These are phyloP conservation scores for Penicillium silybi DNA, from an alignment of 495 filamentous ascomycete genomes.

Conservation along the genomic window DNA sequence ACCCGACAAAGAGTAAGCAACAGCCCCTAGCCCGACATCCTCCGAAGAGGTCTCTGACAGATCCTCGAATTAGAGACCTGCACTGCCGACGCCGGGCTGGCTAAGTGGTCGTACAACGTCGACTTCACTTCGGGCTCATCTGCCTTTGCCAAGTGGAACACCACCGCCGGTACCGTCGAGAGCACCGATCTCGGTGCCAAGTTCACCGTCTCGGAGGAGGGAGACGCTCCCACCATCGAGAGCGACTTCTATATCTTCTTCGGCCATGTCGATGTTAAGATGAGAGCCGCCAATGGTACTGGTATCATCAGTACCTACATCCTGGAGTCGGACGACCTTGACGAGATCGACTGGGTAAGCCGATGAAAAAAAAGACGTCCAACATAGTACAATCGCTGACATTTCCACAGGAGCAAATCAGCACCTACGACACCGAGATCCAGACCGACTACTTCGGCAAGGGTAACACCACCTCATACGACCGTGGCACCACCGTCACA, in stretches of 20 bases:
- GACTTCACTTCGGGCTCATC: constrained; percentile 60
- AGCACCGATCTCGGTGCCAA: constrained; percentile 54
- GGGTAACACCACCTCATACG: constrained; percentile 72
- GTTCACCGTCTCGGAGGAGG: constrained; percentile 66
- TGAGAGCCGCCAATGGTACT: constrained; percentile 68
- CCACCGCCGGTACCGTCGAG: constrained; percentile 51
- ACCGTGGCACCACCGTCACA: constrained; percentile 60
- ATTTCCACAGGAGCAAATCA: constrained; percentile 44
- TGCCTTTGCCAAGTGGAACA: constrained; percentile 55
- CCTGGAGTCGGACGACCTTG: constrained; percentile 81
- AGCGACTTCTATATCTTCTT: constrained; percentile 80
- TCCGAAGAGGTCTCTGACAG: neutral
- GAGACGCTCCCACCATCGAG: constrained; percentile 71
- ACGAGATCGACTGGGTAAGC: constrained; percentile 90
- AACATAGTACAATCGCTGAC: neutral
- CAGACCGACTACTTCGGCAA: constrained; percentile 96
- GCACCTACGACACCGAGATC: constrained; percentile 59
- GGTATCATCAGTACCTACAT: constrained; percentile 80
- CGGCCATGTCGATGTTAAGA: constrained; percentile 65
- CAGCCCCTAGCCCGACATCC: neutral
- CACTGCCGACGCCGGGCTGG: constrained; percentile 60
- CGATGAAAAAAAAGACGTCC: constrained; percentile 11
- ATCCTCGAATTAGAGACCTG: constrained; percentile 41
- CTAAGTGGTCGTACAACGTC: constrained; percentile 49
- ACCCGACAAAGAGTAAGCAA: constrained; percentile 55